Base-by-base conservation (phyloP, 2,329 filamentous ascomycete species). In the Hypoxylon sp. region DNA sequence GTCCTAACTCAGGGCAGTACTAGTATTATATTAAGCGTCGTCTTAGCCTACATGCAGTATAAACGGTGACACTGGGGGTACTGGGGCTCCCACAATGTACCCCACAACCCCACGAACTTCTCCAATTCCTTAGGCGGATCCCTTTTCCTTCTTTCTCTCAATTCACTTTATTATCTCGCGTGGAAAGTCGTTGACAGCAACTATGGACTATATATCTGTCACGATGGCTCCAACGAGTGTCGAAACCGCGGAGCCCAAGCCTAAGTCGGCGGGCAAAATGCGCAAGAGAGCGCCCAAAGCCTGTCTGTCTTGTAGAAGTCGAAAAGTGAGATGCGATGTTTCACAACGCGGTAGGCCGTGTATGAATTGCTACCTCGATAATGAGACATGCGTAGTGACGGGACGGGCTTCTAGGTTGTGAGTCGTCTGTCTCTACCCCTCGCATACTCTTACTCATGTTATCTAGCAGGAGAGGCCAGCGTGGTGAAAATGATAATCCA, bases 291-390 rank as follows among this genome's bases (percentile, higher is more conserved):
- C 84, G 1, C 77, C 83, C n/a, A 85, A 86, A 57, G 84, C 84
- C 9, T 86, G 84, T 55, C 77, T 85, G 9, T 84, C 83, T n/a
- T 86, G 84, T 71, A 79, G 84, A 14, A 80, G 84, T n/a, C 78
- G 84, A 26, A 86, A 86, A 73, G 84, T 86, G 29, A 78, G 84
- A 29, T 86, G 84, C 63, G 84, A 85, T 72, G 84, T 86, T 14
- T 84, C 81, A 44, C 84, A 84, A 69, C 79, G 81, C 63, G 84
- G 83, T 3, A 78, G 80, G 33, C 85, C 84, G 6, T 87, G 82
- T 75, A 86, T 85, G 78, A 86, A 86, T 62, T 86, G 84, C 73
- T 84, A 84, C 50, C 81, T 85, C 60, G 84, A 86, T 70, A 83
- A 81, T 64, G 83, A 85, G 70, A 79, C 78, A 0, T 81, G 81